Base-by-base conservation (phyloP, 192 early-diverging fungal species). In the Glomus cerebriforme region DNA sequence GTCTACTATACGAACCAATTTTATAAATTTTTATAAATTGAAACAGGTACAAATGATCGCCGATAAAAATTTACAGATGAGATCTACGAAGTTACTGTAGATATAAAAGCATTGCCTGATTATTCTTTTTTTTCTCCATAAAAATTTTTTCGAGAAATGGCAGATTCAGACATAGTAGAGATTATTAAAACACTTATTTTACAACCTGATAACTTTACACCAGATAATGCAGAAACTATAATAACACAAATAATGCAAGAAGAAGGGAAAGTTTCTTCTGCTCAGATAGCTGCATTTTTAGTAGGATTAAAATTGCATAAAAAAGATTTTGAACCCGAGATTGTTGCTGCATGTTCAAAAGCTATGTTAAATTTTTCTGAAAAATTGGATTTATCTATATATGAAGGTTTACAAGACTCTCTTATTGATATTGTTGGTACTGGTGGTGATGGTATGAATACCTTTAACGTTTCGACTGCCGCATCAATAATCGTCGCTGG, bases 371-470 rank as follows among this genome's bases (percentile, higher is more conserved):
- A 88, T 24, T 89, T 91, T 68, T 93, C 94, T 1, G 76, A 90
- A 8, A 82, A 81, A 9, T 85, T 96, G 7, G 68, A 84, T 29
- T 87, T 93, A 45, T 83, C 85, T 7, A 69, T 81, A 1, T 80
- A 90, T 34, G 74, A 79, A 1, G 82, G 85, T 29, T 80, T 82
- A 29, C 84, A 81, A 60, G 87, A 78, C 35, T 84, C 85, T 62
- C 79, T 95, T 8, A 91, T 92, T 3, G 97, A 99, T 80, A 97
- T 98, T 83, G 96, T 98, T 3, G 98, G 98, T 5, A 99, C 98
- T 1, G 98, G 98, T n/a, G 98, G 98, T 10, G 98, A 99, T 86
- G 97, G 97, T 19, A 94, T 96, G 81, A 90, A 98, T 83, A 99
- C 98, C 24, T 99, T 97, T 82, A 99, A 99, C 81, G 96, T 98